phyloP scores from a whole-genome alignment of 2,329 filamentous ascomycete genomes.

The Trichophaea hybrida region DNA sequence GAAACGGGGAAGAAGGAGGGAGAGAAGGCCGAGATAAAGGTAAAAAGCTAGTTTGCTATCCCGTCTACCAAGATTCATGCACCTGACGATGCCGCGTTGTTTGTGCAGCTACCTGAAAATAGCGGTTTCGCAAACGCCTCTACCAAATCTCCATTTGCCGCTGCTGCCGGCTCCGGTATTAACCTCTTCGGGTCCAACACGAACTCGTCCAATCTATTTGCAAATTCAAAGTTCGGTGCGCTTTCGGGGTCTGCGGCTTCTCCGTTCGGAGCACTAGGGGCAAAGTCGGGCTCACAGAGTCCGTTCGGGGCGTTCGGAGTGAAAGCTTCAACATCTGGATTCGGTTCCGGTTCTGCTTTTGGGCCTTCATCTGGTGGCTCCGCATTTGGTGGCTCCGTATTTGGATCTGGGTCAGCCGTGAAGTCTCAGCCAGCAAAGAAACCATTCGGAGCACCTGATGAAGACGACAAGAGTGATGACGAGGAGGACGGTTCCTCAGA shows the following conservation, averaged over 20 bases:
- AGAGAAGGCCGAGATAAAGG: background rate
- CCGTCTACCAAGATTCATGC: background rate
- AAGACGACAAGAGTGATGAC: constrained; percentile 16
- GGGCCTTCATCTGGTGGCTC: constrained; percentile 8
- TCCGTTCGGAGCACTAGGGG: constrained; percentile 15
- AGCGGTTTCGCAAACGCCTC: constrained; percentile 23
- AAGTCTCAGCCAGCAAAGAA: constrained; percentile 5
- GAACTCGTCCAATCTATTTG: constrained; percentile 9
- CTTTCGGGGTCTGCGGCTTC: constrained; percentile 16
- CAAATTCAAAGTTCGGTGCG: constrained; percentile 20
- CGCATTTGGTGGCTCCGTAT: background rate
- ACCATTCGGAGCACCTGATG: constrained; percentile 22
- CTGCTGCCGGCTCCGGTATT: constrained; percentile 10
- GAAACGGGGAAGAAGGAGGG: too few species aligned
- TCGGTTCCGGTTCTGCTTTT: constrained; percentile 10
- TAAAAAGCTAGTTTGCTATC: background rate
- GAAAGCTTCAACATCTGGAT: constrained; percentile 1
- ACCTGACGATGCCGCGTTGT: background rate
- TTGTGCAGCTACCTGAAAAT: constrained; percentile 3
- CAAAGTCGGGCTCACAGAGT: constrained; percentile 9
- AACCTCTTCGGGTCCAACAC: constrained; percentile 20
- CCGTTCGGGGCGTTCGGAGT: constrained; percentile 7
- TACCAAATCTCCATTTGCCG: constrained; percentile 20
- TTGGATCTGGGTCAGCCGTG: background rate
- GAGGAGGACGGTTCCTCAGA: constrained; percentile 17